Conservation (phyloP, 768 basidiomycete genomes). For the Daedalea quercina region DNA sequence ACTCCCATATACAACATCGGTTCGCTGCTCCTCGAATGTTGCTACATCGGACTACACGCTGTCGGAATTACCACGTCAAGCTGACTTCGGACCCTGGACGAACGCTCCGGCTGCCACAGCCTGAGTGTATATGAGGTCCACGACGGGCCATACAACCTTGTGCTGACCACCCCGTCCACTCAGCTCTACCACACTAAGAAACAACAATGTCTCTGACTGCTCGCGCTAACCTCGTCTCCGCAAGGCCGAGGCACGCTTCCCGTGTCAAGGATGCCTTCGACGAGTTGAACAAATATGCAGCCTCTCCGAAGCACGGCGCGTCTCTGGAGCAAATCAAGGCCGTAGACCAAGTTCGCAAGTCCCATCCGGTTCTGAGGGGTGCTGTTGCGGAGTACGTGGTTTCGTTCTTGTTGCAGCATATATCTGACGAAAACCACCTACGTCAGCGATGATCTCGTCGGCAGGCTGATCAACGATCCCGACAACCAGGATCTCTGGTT, state of each 20-base stretch:
- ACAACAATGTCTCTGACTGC: too few relatives aligned
- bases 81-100: too few relatives aligned
- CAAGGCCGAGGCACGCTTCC: background rate
- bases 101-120: too few relatives aligned
- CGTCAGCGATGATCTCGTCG: slow-evolving; percentile 9
- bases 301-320: background rate
- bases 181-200: too few relatives aligned
- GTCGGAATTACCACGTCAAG: too few relatives aligned
- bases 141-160: too few relatives aligned
- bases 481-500: slow-evolving; percentile 10
- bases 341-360: background rate
- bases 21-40: too few relatives aligned
- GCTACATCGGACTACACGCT: too few relatives aligned
- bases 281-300: background rate
- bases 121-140: too few relatives aligned
- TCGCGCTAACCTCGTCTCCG: too few relatives aligned
- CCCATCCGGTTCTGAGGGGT: background rate
- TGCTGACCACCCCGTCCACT: too few relatives aligned
- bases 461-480: slow-evolving; percentile 7
- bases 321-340: background rate
- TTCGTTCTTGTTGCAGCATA: background rate
- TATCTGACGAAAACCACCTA: background rate
- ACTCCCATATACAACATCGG: too few relatives aligned
- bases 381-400: background rate
- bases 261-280: background rate